Evolutionary conservation across 768 basidiomycete species (phyloP), one percentile per base, ranked within the genome.

Genomic region (Trametes cinnabarina): DNA sequence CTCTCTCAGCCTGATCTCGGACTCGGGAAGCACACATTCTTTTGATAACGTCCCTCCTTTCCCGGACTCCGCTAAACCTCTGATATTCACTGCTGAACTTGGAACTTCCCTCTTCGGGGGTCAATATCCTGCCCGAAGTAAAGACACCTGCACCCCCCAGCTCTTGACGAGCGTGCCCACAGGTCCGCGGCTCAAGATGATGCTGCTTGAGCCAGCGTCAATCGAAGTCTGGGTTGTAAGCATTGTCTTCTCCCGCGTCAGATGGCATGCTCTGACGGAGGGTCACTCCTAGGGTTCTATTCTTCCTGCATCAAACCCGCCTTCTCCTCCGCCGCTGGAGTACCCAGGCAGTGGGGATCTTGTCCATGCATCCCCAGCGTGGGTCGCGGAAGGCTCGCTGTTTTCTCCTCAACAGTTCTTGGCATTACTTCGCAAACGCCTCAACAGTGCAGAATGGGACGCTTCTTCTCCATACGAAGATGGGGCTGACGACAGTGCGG

Each of bases 151-250:
- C n/a, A n/a, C n/a, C n/a, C n/a, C 17, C 28, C 34, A 15, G 10
- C 49, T 39, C 17, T 63, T 57, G 37, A 68, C 68, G 47, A 69
- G 73, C 11, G 62, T 65, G 20, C 74, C 73, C 15, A 76, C 73
- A 3, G 43, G 59, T n/a, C 73, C 74, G 20, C 73, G 75, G 40
- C 66, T 76, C 66, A 71, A 67, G 28, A 23, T 68, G 60, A 65
- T 74, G 67, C 62, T 76, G 30, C 67, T 62, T 60, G 75, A 76
- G 57, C 67, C 60, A 5, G 51, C 76, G 22, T 73, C 69, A 41
- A 66, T 76, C 23, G 63, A 65, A 41, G 65, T 61, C 34, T 76
- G 75, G 75, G 55, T 65, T 48, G 74, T 76, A 57, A n/a, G n/a
- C n/a, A n/a, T n/a, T 63, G 75, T 65, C 2, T 40, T 51, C 47